Percentiles rank a stretch among this genome's conserved stretches.
These are phyloP conservation scores for Trichoderma sp. DNA, from an alignment of 2,329 filamentous ascomycete species.

Conservation along the genomic window DNA sequence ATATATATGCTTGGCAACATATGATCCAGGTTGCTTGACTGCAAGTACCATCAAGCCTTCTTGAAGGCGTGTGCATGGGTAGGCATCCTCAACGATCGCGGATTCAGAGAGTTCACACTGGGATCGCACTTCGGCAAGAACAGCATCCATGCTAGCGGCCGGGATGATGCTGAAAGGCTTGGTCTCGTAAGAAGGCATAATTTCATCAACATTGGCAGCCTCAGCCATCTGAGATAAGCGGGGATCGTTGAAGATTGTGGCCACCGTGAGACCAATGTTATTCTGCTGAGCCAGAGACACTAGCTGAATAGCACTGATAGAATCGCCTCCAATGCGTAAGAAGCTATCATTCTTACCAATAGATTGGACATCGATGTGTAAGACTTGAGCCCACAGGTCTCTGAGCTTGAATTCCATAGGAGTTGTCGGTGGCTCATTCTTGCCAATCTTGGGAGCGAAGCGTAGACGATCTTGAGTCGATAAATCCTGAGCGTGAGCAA, in stretches of 20 bases:
- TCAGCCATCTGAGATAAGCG: slow-evolving; percentile 23
- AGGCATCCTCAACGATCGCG: slow-evolving; percentile 36
- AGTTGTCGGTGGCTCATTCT: slow-evolving; percentile 26
- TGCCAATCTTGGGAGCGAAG: slow-evolving; percentile 15
- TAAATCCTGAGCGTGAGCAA: slow-evolving; percentile 8
- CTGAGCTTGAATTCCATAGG: slow-evolving; percentile 19
- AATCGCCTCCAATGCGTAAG: slow-evolving; percentile 49
- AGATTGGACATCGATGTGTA: slow-evolving; percentile 10
- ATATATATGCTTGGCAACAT: slow-evolving; percentile 31
- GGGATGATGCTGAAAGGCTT: slow-evolving; percentile 24
- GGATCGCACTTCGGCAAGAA: slow-evolving; percentile 7
- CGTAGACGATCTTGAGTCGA: slow-evolving; percentile 17
- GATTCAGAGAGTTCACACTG: slow-evolving; percentile 5
- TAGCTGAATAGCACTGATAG: slow-evolving; percentile 36
- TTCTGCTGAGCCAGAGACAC: slow-evolving; percentile 18
- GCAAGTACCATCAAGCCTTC: slow-evolving; percentile 42
- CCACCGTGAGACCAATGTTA: slow-evolving; percentile 18
- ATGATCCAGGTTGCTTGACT: slow-evolving; percentile 34
- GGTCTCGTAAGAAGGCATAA: slow-evolving; percentile 22
- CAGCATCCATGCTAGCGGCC: not conserved
- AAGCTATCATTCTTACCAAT: slow-evolving; percentile 39
- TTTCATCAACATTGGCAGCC: slow-evolving; percentile 12
- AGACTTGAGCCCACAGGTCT: slow-evolving; percentile 24
- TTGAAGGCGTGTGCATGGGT: slow-evolving; percentile 45
- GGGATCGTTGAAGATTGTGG: slow-evolving; percentile 26